Evolutionary conservation across 2,329 filamentous ascomycete genomes (phyloP), one percentile per base, ranked within the genome.

Genomic region (Trematosphaeria pertusa): DNA sequence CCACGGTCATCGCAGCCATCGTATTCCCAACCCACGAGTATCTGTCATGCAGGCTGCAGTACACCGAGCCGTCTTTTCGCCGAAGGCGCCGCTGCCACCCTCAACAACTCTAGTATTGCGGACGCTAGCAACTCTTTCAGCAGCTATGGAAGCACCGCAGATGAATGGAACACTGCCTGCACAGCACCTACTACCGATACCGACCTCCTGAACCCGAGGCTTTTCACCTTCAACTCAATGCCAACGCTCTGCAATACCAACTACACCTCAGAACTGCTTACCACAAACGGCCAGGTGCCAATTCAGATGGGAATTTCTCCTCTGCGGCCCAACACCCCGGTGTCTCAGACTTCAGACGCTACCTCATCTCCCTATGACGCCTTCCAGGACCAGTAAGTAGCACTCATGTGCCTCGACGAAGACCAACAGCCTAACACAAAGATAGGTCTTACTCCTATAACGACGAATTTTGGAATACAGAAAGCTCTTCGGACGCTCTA

Each of bases 141-240:
- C 17, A 42, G 30, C 19, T 15, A 26, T 4, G 11, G 3, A 11
- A 39, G 18, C 6, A 14, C 17, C 5, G 17, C 14, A 8, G 39
- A 43, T 6, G 7, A n/a, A 2, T 32, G 34, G 19, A 24, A 18
- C 32, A 10, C 18, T 10, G 6, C 26, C 18, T 38, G 34, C 11
- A 12, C 30, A 14, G 12, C 37, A 21, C 37, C 26, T 14, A 15
- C 26, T n/a, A 30, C 22, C 2, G 32, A 40, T 7, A 9, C 15
- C 14, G 18, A 11, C 22, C 17, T 30, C 20, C 10, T 30, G 18
- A 14, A 34, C 15, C 18, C 20, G n/a, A 35, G 35, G 8, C 7
- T 24, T 6, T 36, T 36, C n/a, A n/a, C 21, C 15, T 47, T 47
- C 32, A 28, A 38, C n/a, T 15, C 40, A 17, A 33, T 41, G 6